Evolutionary conservation across 371 early-diverging fungal species (phyloP), one percentile per base, ranked within the genome.

Genomic region (Encephalitozoon hellem): DNA sequence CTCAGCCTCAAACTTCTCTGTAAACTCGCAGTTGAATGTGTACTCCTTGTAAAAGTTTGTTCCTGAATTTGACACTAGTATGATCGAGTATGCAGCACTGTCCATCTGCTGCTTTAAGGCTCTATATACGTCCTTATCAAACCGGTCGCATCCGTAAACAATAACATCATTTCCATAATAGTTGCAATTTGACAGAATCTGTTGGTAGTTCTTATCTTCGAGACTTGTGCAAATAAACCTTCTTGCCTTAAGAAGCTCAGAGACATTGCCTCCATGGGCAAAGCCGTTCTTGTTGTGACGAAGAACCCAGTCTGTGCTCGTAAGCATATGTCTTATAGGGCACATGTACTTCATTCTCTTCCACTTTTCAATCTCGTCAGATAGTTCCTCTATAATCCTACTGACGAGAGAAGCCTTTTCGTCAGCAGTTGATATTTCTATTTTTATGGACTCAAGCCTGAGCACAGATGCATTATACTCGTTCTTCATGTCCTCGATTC

Each of bases 341-440:
- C 49, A 42, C 23, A 39, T 3, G 30, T 42, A 26, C n/a, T 67
- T 49, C 18, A 21, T 49, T 30, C 26, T 67, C 12, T 26, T 42
- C 72, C 72, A 72, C 5, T 63, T 72, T 8, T 55, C 43, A 25
- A 39, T 26, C 45, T 72, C 72, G 25, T 72, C 64, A 18, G 47
- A 25, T 21, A 72, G 25, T 32, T 39, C 38, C 2, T 18, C 11
- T 11, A 72, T 30, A 18, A 64, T 23, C 43, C 12, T 26, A 32
- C 47, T 25, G 21, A 52, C 38, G 25, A 21, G 28, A 2, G 5
- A 5, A 3, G 34, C 30, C 18, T 63, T 53, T n/a, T 43, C 45
- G 23, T 72, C 53, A 38, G 26, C n/a, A 9, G 21, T 21, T 11
- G 9, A 6, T 4, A 42, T 51, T 34, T 77, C 78, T 18, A 26